Evolutionary conservation across 306 rosid genomes (phyloP), one percentile per base, ranked within the genome.

Genomic region (Adenanthera pavonina): DNA sequence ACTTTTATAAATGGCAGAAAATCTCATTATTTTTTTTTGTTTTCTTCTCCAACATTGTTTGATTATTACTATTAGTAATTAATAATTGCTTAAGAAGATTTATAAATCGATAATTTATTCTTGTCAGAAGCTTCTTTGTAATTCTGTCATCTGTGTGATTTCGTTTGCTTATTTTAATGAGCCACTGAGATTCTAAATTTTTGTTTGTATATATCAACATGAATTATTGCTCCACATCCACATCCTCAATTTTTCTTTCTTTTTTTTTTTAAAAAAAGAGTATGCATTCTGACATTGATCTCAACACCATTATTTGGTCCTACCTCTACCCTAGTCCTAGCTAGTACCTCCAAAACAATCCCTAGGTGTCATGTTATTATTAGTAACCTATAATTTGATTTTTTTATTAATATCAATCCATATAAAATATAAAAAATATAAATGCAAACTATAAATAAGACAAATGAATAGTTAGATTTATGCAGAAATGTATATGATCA

Each of bases 181-280:
- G 47, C 73, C 62, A 65, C 71, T 76, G 7, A 53, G 77, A 81
- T 81, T 53, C 75, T 57, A 16, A 67, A 81, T 7, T 80, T 67
- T 81, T 81, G 75, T 75, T 65, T 43, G 57, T 43, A 68, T 69
- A 43, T 75, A 25, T 67, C 60, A 17, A 17, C 57, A 71, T 54
- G 70, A 75, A 75, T 81, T 57, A 81, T 81, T 81, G 85, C 76
- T 33, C 25, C 71, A 17, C 79, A 70, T 49, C 20, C 56, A 44
- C 65, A 59, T 59, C 25, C 36, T 35, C 59, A 25, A 25, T 25
- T 25, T 25, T 25, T 8, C 59, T 3, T 5, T 40, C 43, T 40
- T 40, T 40, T 40, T 40, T 40, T 40, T 40, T 40, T 40, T 40
- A 33, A 13, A 30, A 3, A 25, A 25, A 59, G 4, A 6, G 10